These are phyloP conservation scores for Immersiporthe knoxdaviesiana DNA, from an alignment of 2,329 filamentous ascomycete species.

Conservation along the genomic window DNA sequence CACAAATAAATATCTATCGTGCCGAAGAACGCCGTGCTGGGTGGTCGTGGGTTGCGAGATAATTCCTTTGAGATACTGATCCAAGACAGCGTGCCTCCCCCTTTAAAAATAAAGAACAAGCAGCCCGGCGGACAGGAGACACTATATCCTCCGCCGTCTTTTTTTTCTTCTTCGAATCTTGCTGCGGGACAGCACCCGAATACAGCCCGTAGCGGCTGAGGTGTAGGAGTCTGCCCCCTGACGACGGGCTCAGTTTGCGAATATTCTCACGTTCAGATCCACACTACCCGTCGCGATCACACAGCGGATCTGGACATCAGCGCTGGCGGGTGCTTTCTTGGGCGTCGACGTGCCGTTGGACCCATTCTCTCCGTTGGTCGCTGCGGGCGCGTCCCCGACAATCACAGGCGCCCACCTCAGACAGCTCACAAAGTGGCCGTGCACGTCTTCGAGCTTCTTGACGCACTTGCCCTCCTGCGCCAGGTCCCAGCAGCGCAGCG, in stretches of 20 bases:
- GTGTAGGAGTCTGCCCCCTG: not conserved
- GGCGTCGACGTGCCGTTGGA: slow-evolving; percentile 44
- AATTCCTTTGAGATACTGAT: not conserved
- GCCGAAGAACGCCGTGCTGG: slow-evolving; percentile 16
- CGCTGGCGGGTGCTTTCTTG: slow-evolving; percentile 51
- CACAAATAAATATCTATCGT: slow-evolving; percentile 5
- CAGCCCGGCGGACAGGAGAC: not conserved
- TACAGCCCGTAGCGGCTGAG: not conserved
- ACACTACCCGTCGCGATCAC: slow-evolving; percentile 88
- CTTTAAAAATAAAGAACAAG: no score
- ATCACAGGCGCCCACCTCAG: slow-evolving; percentile 84
- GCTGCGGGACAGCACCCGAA: not conserved
- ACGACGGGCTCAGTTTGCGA: slow-evolving; percentile 56
- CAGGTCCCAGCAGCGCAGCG: slow-evolving; percentile 91
- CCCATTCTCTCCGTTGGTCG: slow-evolving; percentile 44
- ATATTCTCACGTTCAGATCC: slow-evolving; percentile 77
- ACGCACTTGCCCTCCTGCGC: slow-evolving; percentile 89
- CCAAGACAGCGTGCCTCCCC: slow-evolving; percentile 1
- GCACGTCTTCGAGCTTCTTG: slow-evolving; percentile 75
- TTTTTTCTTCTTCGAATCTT: not conserved
- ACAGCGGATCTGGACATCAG: slow-evolving; percentile 72
- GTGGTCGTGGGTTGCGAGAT: slow-evolving; percentile 1
- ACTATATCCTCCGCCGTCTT: not conserved
- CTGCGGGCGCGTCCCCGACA: slow-evolving; percentile 58
- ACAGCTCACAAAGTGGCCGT: slow-evolving; percentile 84